Evolutionary conservation across 2,329 filamentous ascomycete species (phyloP).

Genomic region (Stachybotrys echinatus): DNA sequence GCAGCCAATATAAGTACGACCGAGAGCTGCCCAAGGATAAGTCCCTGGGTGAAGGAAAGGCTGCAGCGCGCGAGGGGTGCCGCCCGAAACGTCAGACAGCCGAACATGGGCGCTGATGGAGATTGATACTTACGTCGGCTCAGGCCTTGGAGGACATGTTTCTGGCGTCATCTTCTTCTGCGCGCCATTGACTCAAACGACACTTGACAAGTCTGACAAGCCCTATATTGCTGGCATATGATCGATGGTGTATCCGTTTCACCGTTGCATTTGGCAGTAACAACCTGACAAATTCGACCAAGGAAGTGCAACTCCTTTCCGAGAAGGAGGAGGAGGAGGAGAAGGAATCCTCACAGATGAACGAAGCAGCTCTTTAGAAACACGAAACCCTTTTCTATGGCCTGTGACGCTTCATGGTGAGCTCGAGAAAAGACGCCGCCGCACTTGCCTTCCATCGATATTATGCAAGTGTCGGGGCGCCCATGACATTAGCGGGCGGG

Average conservation of each 20-base stretch:
- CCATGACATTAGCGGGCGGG: constrained; percentile 11
- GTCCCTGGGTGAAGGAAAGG: constrained; percentile 86
- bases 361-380: no score
- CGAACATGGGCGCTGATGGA: constrained; percentile 4
- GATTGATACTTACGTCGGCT: constrained; percentile 37
- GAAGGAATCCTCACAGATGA: no score
- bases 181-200: background rate
- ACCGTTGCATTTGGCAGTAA: no score
- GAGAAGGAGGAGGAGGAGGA: no score
- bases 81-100: background rate
- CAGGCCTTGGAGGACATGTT: constrained; percentile 34
- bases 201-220: background rate
- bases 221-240: no score
- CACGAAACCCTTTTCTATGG: no score
- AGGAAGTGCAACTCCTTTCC: no score
- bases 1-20: constrained; percentile 86
- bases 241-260: no score
- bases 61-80: no score
- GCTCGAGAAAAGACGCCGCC: constrained; percentile 7
- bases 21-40: constrained; percentile 88
- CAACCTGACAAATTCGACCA: no score
- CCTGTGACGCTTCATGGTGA: background rate
- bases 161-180: constrained; percentile 29
- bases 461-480: constrained; percentile 16
- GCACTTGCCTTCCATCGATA: background rate